Percentiles rank a stretch among this genome's conserved stretches.
phyloP scores from a whole-genome alignment of 345 rosid species.

The Populus euphratica region DNA sequence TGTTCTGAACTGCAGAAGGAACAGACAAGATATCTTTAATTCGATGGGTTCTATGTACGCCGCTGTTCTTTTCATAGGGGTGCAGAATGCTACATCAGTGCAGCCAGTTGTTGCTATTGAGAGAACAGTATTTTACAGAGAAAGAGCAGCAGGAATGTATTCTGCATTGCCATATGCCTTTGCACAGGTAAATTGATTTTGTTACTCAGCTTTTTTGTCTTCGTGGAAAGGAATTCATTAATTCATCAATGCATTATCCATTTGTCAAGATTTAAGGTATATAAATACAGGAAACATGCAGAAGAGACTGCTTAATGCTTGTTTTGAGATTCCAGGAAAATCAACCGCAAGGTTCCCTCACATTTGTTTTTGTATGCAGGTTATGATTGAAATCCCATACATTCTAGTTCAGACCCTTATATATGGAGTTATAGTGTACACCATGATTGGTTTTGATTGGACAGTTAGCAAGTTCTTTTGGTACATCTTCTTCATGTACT shows the following conservation, averaged over 20 bases:
- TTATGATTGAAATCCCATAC: constrained; percentile 54
- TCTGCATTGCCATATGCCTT: constrained; percentile 73
- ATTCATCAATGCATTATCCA: background rate
- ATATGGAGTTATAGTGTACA: constrained; percentile 52
- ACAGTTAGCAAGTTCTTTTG: constrained; percentile 45
- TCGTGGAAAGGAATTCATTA: background rate
- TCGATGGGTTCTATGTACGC: constrained; percentile 67
- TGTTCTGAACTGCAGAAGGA: constrained; percentile 28
- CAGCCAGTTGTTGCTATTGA: constrained; percentile 66
- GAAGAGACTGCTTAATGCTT: background rate
- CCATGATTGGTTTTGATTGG: constrained; percentile 67
- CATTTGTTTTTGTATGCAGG: constrained; percentile 22
- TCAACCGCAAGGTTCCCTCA: background rate
- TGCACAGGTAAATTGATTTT: constrained; percentile 43
- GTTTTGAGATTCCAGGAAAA: background rate
- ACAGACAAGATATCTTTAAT: constrained; percentile 48
- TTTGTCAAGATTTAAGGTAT: background rate
- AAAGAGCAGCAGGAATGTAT: constrained; percentile 73
- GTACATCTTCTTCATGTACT: constrained; percentile 58
- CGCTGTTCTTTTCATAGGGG: constrained; percentile 58
- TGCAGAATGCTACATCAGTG: constrained; percentile 44
- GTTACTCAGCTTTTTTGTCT: background rate
- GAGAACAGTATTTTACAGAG: constrained; percentile 67
- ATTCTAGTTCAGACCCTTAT: constrained; percentile 37
- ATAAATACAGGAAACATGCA: background rate